Percentiles rank a stretch among this genome's conserved stretches.
These are phyloP conservation scores for Euphorbia pulcherrima DNA, from an alignment of 345 rosid species.

Conservation along the genomic window DNA sequence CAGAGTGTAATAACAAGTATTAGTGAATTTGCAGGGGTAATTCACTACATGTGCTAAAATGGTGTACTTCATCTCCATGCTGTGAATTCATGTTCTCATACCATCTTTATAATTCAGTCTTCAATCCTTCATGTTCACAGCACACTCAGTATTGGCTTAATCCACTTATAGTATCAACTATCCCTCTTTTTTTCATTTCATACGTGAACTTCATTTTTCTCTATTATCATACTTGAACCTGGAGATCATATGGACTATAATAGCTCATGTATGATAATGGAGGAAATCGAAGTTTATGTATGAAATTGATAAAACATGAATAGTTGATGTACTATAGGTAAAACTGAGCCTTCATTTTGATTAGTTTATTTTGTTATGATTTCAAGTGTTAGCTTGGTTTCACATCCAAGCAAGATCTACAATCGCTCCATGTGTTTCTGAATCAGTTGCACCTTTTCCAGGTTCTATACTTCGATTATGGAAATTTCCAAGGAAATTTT, in stretches of 20 bases:
- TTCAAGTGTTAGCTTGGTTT: not conserved
- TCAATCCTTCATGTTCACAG: not conserved
- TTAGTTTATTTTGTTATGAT: constrained; percentile 1
- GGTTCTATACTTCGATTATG: constrained; percentile 83
- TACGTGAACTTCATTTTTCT: too few species aligned
- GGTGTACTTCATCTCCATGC: not conserved
- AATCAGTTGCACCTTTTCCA: constrained; percentile 30
- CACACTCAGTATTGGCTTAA: too few species aligned
- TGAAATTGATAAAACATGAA: too few species aligned
- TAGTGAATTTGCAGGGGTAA: constrained; percentile 82
- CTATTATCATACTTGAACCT: too few species aligned
- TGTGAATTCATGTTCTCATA: not conserved
- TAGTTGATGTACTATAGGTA: too few species aligned
- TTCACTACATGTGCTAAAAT: not conserved
- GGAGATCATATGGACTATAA: too few species aligned
- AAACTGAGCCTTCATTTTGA: not conserved
- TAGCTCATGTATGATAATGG: too few species aligned
- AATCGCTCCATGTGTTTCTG: not conserved
- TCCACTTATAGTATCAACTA: too few species aligned
- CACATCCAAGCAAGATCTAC: not conserved
- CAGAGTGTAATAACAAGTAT: constrained; percentile 43
- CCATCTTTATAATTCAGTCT: not conserved
- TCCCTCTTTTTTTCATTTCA: too few species aligned
- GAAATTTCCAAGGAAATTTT: constrained; percentile 58
- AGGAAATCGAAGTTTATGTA: too few species aligned